Evolutionary conservation across 1,284 basidiomycete genomes (phyloP).

Genomic region (Cutaneotrichosporon cyanovorans): DNA sequence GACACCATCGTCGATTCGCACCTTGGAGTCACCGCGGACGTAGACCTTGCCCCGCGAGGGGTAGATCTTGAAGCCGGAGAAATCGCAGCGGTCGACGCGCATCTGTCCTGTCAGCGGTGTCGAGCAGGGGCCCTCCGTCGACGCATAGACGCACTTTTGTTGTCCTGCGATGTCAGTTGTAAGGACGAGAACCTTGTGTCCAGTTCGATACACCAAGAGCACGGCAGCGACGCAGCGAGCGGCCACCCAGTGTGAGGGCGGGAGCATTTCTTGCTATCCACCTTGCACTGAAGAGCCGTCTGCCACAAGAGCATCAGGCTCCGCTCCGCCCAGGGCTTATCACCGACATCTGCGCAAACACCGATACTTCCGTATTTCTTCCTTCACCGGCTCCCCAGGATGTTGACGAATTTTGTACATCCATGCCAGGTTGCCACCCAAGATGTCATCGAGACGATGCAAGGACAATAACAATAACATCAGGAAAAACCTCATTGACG

Average conservation of each 20-base stretch:
- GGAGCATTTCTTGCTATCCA: neutral
- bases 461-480: too few relatives aligned
- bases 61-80: slow-evolving; percentile 94
- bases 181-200: neutral
- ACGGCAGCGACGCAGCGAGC: neutral
- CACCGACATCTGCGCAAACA: too few relatives aligned
- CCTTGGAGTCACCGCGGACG: slow-evolving; percentile 94
- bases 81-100: slow-evolving; percentile 97
- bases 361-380: too few relatives aligned
- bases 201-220: neutral
- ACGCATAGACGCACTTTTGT: neutral
- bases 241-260: neutral
- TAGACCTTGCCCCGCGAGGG: slow-evolving; percentile 91
- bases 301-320: too few relatives aligned
- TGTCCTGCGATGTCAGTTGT: neutral
- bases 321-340: too few relatives aligned
- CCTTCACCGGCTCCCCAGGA: too few relatives aligned
- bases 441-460: too few relatives aligned
- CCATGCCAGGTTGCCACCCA: too few relatives aligned
- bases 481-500: too few relatives aligned
- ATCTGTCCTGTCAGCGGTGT: slow-evolving; percentile 39
- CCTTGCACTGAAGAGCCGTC: too few relatives aligned
- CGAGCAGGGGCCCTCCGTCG: neutral
- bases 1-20: slow-evolving; percentile 46
- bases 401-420: too few relatives aligned